Evolutionary conservation across 2,329 filamentous ascomycete genomes (phyloP), one percentile per base, ranked within the genome.

Genomic region (Pestalotiopsis sp.): DNA sequence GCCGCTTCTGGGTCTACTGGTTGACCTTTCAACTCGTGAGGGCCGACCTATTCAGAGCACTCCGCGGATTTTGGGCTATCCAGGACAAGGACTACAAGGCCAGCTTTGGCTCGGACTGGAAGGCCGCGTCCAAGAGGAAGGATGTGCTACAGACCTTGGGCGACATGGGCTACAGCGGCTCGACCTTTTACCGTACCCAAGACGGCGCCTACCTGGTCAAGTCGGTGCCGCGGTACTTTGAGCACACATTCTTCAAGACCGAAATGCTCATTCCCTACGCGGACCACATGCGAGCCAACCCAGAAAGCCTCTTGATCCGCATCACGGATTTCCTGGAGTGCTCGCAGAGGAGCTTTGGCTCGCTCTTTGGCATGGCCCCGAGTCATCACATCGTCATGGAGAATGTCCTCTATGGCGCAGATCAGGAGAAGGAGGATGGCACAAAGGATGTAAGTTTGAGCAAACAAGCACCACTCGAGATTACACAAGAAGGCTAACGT

Each of bases 301-400:
- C 87, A 0, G 80, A 83, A 36, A 92, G 90, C 3, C 80, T 93
- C 0, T 83, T 94, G 1, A 88, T 93, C 4, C 88, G 91, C 64
- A 93, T 94, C 73, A 92, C 89, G 27, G 91, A 94, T 76, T 88
- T 93, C 68, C 82, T 93, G 0, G 85, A 88, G 65, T 84, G 86
- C 0, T 83, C 86, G 0, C 83, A 85, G 11, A 73, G 79, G 0
- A 88, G 89, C 0, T 75, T 94, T 1, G 92, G 91, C 0, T 84
- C 86, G 1, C 73, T 89, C 0, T 72, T 93, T 0, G 86, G 90
- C 4, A 79, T 86, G 1, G 88, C 90, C 0, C 91, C 92, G 0
- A 88, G 88, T 1, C 91, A 93, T 72, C 91, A 93, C 75, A 91
- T 94, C 69, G 84, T 94, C 74, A 94, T 94, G 92, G 92, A 93